These are phyloP conservation scores for Pochonia chlamydosporia DNA, from an alignment of 2,329 filamentous ascomycete genomes.

Conservation along the genomic window DNA sequence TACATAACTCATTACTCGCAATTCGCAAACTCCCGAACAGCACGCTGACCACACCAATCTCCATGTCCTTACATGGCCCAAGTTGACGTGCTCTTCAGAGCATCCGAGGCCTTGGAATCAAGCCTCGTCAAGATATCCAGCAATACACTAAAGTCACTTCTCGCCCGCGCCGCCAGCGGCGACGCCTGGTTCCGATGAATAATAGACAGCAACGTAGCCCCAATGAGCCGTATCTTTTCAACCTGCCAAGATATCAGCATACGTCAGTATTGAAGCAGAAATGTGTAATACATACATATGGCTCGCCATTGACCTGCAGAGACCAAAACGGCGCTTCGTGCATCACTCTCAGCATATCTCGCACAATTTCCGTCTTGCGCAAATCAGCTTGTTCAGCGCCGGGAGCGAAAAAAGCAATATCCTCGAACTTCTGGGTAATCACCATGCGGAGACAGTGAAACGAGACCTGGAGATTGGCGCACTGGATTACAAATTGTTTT, in stretches of 20 bases:
- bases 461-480: slow-evolving; percentile 33
- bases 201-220: slow-evolving; percentile 30
- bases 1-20: not conserved
- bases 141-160: slow-evolving; percentile 31
- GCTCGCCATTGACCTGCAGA: slow-evolving; percentile 33
- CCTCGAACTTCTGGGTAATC: slow-evolving; percentile 30
- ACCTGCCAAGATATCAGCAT: slow-evolving; percentile 18
- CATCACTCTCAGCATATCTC: slow-evolving; percentile 34
- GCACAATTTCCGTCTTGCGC: slow-evolving; percentile 36
- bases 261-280: not conserved
- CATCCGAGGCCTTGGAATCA: slow-evolving; percentile 37
- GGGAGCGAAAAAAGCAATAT: slow-evolving; percentile 22
- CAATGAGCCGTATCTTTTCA: slow-evolving; percentile 33
- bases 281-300: slow-evolving; percentile 23
- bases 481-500: slow-evolving; percentile 31
- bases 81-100: slow-evolving; percentile 25
- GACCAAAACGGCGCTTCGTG: slow-evolving; percentile 36
- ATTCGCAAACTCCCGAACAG: not conserved
- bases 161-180: slow-evolving; percentile 29
- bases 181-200: slow-evolving; percentile 32
- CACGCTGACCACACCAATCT: not conserved
- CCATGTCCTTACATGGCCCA: slow-evolving; percentile 5
- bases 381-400: slow-evolving; percentile 26
- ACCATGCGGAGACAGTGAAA: slow-evolving; percentile 36
- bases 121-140: slow-evolving; percentile 34